A percentile compares a stretch with the other conserved stretches of the same genome.
Evolutionary conservation across 352 stramenopile genomes (phyloP).

Genomic region (Phytopythium aichiense): DNA sequence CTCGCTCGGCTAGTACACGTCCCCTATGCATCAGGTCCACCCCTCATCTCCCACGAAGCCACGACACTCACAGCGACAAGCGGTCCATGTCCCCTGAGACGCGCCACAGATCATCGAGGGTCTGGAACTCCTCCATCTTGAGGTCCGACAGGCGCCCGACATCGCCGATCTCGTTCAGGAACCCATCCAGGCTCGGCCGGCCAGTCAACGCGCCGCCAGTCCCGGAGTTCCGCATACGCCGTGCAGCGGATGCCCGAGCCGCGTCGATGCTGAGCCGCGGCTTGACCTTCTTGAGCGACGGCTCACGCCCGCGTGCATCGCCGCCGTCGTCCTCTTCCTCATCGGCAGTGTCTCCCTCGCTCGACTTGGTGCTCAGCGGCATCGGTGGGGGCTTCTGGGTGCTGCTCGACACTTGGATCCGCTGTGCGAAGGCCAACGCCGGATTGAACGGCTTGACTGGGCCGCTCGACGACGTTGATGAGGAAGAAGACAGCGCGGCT

Average conservation of each 20-base stretch:
- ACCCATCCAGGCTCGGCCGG: slow-evolving; percentile 64
- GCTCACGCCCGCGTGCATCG: slow-evolving; percentile 28
- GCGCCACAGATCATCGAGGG: slow-evolving; percentile 75
- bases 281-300: slow-evolving; percentile 73
- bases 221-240: slow-evolving; percentile 60
- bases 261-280: slow-evolving; percentile 73
- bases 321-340: slow-evolving; percentile 38
- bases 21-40: background rate
- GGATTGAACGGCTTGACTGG: slow-evolving; percentile 38
- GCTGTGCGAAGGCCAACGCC: slow-evolving; percentile 51
- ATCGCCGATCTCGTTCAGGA: slow-evolving; percentile 78
- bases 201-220: slow-evolving; percentile 43
- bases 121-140: slow-evolving; percentile 85
- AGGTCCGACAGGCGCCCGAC: slow-evolving; percentile 77
- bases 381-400: slow-evolving; percentile 31
- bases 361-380: slow-evolving; percentile 29
- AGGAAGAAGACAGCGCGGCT: background rate
- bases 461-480: background rate
- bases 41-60: slow-evolving; percentile 12
- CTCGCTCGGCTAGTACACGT: background rate
- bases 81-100: slow-evolving; percentile 85
- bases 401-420: slow-evolving; percentile 23
- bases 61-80: slow-evolving; percentile 57
- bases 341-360: slow-evolving; percentile 28
- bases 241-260: slow-evolving; percentile 61